These are phyloP conservation scores for Agaricus blazei DNA, from an alignment of 768 basidiomycete species.

Conservation along the genomic window DNA sequence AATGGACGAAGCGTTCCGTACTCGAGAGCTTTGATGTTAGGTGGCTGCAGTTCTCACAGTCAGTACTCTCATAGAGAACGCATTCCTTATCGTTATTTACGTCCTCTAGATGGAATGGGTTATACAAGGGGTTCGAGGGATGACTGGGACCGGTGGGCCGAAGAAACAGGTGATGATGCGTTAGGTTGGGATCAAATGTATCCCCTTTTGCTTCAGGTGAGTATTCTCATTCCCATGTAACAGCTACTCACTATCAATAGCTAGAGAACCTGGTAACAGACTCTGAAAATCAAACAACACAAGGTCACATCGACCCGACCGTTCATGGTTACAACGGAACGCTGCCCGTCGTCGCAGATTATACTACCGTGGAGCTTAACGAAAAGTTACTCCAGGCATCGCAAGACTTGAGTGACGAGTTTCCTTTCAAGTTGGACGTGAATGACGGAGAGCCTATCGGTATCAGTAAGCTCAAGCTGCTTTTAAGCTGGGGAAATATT, in stretches of 20 bases:
- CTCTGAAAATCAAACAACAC: conserved; percentile 2
- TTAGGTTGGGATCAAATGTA: conserved; percentile 28
- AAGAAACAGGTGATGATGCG: conserved; percentile 21
- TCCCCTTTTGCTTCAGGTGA: conserved; percentile 20
- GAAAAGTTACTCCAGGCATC: conserved; percentile 4
- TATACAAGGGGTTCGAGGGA: conserved; percentile 30
- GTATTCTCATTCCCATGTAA: neutral
- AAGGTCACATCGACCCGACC: conserved; percentile 10
- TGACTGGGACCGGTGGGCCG: conserved; percentile 28
- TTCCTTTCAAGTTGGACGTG: neutral
- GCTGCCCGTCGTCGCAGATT: neutral
- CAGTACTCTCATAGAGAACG: conserved; percentile 2
- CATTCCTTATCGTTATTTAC: neutral
- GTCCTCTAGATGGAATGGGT: conserved; percentile 18
- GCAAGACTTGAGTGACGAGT: neutral
- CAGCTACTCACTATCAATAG: neutral
- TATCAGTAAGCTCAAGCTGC: conserved; percentile 3
- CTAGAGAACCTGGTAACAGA: neutral
- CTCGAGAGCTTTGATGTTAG: conserved; percentile 21
- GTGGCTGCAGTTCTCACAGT: conserved; percentile 18
- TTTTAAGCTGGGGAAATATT: conserved; percentile 18
- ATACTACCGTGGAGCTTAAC: conserved; percentile 4
- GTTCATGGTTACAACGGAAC: conserved; percentile 10
- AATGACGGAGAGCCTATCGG: conserved; percentile 12
- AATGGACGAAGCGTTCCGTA: conserved; percentile 17